These are phyloP conservation scores for Elsinoe ampelina DNA, from an alignment of 2,329 filamentous ascomycete species.

Conservation along the genomic window DNA sequence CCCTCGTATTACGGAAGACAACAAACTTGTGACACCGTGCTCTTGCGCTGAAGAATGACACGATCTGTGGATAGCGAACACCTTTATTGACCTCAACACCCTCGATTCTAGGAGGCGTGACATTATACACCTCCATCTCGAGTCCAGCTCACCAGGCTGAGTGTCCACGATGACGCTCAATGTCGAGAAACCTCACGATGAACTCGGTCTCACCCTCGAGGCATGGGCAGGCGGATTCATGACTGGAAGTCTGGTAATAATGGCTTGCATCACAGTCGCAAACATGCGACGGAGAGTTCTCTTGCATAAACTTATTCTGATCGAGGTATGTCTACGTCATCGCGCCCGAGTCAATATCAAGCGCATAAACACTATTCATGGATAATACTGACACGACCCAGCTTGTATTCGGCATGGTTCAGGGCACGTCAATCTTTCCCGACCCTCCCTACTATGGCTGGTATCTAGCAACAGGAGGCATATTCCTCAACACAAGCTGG, in stretches of 20 bases:
- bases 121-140: background rate
- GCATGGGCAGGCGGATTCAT: constrained; percentile 24
- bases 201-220: constrained; percentile 17
- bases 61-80: background rate
- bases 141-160: background rate
- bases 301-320: constrained; percentile 43
- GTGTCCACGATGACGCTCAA: background rate
- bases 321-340: constrained; percentile 38
- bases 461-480: constrained; percentile 53
- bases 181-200: constrained; percentile 16
- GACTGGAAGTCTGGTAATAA: constrained; percentile 35
- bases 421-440: constrained; percentile 35
- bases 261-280: constrained; percentile 39
- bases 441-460: constrained; percentile 49
- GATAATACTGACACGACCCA: constrained; percentile 20
- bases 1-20: background rate
- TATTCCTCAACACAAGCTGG: constrained; percentile 55
- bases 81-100: background rate
- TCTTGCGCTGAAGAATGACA: background rate
- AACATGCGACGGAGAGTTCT: constrained; percentile 41
- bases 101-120: background rate
- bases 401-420: constrained; percentile 48
- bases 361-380: background rate
- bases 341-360: background rate
- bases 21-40: background rate